Evolutionary conservation across 495 filamentous ascomycete species (phyloP), one percentile per base, ranked within the genome.

Genomic region (Penicillium chermesinum): DNA sequence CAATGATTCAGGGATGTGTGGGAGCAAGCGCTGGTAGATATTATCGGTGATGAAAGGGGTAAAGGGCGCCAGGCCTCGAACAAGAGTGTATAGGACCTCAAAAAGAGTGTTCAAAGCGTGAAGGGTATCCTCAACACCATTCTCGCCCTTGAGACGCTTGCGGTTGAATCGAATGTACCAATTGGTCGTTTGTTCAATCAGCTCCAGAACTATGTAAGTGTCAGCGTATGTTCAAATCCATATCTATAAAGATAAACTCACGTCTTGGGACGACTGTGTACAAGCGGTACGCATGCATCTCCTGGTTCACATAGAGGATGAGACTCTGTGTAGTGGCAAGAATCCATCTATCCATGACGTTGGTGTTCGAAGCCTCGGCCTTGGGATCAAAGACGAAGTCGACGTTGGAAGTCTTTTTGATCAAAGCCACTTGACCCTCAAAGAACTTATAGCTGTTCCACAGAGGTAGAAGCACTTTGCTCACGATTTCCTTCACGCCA

Each of bases 111-210:
- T 95, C 44, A 98, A 74, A 8, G 93, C 93, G 64, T 95, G 87
- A 44, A 83, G 67, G 19, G 93, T 97, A 58, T 97, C 93, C 37
- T 94, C 80, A 10, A 87, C 65, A 12, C 91, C 91, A 58, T 86
- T 82, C 66, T 94, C 91, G 46, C 93, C 93, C 82, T 97, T 98
- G 45, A 98, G 74, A 15, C 93, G 85, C 65, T 89, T 89, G 22
- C 93, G 82, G 74, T 98, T 98, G 76, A 97, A 96, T n/a, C 91
- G 82, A 62, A 98, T 98, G 66, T 98, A 98, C 94, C 94, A 98
- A 69, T 98, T 98, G 2, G 93, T 97, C 5, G 88, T 88, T 67
- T 93, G 90, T 61, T 98, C 93, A 53, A 97, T 93, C 64, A 95
- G 79, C 45, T 79, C 80, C 21, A 98, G 79, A 46, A 98, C n/a